Percentiles rank a stretch among this genome's conserved stretches.
These are phyloP conservation scores for Rhododendron henanense DNA, from an alignment of 148 eudicot genomes.

Conservation along the genomic window DNA sequence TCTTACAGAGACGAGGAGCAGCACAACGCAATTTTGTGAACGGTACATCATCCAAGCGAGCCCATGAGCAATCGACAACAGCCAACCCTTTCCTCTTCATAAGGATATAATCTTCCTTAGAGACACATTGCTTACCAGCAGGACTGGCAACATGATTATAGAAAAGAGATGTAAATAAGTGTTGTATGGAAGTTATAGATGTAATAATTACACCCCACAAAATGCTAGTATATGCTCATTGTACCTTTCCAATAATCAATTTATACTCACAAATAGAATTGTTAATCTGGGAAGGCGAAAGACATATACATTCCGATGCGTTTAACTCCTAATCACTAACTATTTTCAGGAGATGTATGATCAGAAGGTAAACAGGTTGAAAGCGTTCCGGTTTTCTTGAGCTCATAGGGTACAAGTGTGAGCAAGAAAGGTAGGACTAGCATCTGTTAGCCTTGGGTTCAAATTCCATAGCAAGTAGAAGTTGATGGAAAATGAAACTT, in stretches of 20 bases:
- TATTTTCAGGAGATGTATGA: not conserved
- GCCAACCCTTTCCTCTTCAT: slow-evolving; percentile 78
- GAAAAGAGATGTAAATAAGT: not conserved
- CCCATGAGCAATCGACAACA: slow-evolving; percentile 98
- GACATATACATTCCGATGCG: not conserved
- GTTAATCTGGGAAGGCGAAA: not conserved
- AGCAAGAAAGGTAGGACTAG: not conserved
- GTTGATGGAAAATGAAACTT: not conserved
- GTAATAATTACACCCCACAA: not conserved
- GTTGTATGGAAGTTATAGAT: not conserved
- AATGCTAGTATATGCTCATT: not conserved
- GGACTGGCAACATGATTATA: slow-evolving; percentile 45
- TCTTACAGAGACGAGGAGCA: slow-evolving; percentile 78
- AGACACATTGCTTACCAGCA: slow-evolving; percentile 76
- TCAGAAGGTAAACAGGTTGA: not conserved
- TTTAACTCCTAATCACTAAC: not conserved
- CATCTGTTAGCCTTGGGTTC: not conserved
- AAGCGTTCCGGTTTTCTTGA: slow-evolving; percentile 1
- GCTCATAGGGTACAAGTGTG: not conserved
- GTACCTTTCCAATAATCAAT: not conserved
- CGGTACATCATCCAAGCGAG: slow-evolving; percentile 82
- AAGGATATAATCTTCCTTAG: slow-evolving; percentile 66
- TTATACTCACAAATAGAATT: not conserved
- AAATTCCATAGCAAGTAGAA: not conserved
- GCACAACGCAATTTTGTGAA: slow-evolving; percentile 79